Conservation (phyloP, 2,329 filamentous ascomycete species). For the Phyllosticta ampelicida region DNA sequence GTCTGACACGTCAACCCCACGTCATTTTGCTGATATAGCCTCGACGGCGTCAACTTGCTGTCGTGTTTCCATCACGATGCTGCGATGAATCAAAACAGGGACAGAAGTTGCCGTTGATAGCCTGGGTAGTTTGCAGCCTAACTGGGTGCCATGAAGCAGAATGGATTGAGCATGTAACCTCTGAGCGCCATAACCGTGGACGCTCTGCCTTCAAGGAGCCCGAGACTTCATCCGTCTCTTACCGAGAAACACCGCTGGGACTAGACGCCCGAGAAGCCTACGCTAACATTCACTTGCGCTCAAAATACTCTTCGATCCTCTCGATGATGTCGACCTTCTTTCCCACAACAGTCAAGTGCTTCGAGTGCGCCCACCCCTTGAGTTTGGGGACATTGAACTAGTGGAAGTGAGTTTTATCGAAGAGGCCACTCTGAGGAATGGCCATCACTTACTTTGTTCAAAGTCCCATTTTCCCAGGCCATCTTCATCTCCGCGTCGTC, state of each 20-base stretch:
- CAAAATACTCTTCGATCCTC: slow-evolving; percentile 25
- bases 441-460: slow-evolving; percentile 30
- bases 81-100: too few species aligned
- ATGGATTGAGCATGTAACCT: too few species aligned
- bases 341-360: slow-evolving; percentile 17
- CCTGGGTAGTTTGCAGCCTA: too few species aligned
- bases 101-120: too few species aligned
- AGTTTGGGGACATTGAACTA: slow-evolving; percentile 24
- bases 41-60: too few species aligned
- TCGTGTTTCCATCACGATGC: too few species aligned
- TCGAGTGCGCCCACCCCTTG: slow-evolving; percentile 22
- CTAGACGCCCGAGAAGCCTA: neutral
- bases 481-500: slow-evolving; percentile 34
- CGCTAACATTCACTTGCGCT: slow-evolving; percentile 17
- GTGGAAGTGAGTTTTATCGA: neutral
- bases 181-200: too few species aligned
- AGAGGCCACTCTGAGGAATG: neutral
- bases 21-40: too few species aligned
- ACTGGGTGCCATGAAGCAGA: too few species aligned
- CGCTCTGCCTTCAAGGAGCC: too few species aligned
- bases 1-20: too few species aligned
- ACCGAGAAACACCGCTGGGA: neutral
- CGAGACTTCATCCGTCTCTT: too few species aligned
- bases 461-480: slow-evolving; percentile 32
- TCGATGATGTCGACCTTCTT: slow-evolving; percentile 30